Evolutionary conservation across 345 rosid species (phyloP).

Genomic region (Turritis glabra): DNA sequence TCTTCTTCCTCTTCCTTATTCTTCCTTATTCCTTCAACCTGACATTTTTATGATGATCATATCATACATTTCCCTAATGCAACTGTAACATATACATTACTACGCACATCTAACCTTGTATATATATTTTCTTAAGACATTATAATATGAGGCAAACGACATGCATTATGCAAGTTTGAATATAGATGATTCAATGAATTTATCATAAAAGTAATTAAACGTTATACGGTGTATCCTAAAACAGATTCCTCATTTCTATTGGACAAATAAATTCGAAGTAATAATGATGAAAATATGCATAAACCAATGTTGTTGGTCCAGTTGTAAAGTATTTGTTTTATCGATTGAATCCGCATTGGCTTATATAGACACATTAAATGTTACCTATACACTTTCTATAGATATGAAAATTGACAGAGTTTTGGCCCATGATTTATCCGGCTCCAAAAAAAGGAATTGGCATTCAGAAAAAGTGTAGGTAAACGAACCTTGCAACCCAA

Average conservation of each 20-base stretch:
- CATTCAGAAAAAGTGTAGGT: not conserved
- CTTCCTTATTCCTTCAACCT: slow-evolving; percentile 79
- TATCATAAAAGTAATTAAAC: not conserved
- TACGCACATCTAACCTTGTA: too few relatives aligned
- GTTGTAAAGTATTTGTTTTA: not conserved
- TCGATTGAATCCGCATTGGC: not conserved
- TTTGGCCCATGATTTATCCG: too few relatives aligned
- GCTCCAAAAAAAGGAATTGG: not conserved
- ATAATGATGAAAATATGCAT: not conserved
- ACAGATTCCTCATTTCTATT: not conserved
- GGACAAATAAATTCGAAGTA: not conserved
- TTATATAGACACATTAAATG: not conserved
- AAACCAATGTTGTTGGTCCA: not conserved
- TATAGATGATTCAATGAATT: not conserved
- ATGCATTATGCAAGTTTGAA: not conserved
- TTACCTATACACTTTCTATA: not conserved
- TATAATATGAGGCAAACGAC: not conserved
- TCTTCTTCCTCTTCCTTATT: slow-evolving; percentile 52
- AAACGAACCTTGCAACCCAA: slow-evolving; percentile 85
- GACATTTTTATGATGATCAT: slow-evolving; percentile 21
- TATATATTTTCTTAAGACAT: not conserved
- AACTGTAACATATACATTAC: not conserved
- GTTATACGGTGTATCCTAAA: not conserved
- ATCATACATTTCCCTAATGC: slow-evolving; percentile 11
- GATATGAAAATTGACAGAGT: too few relatives aligned